These are phyloP conservation scores for Abelmoschus esculentus DNA, from an alignment of 345 rosid genomes.

Conservation along the genomic window DNA sequence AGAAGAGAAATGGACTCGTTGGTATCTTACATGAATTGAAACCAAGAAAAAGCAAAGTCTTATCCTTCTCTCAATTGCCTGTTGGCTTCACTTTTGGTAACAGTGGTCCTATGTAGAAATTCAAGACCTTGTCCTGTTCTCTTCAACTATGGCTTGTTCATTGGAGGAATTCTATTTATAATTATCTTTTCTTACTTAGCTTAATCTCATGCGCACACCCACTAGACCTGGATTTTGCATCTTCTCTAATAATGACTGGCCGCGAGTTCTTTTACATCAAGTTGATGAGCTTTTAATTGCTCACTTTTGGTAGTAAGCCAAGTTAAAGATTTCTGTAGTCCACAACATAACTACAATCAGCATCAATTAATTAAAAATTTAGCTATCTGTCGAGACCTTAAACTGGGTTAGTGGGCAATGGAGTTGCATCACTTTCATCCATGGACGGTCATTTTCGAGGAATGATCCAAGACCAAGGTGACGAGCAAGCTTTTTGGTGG, in stretches of 20 bases:
- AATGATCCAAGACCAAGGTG: slow-evolving; percentile 27
- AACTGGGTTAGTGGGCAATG: not conserved
- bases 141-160: not conserved
- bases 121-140: not conserved
- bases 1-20: not conserved
- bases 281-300: too few relatives aligned
- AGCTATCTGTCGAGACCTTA: not conserved
- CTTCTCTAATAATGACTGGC: not conserved
- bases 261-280: too few relatives aligned
- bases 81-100: slow-evolving; percentile 2
- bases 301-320: too few relatives aligned
- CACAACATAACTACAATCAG: too few relatives aligned
- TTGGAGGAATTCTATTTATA: not conserved
- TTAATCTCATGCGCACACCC: not conserved
- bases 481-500: slow-evolving; percentile 44
- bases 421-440: slow-evolving; percentile 14
- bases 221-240: not conserved
- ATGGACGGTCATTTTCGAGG: slow-evolving; percentile 28
- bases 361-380: too few relatives aligned
- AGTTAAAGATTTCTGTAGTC: too few relatives aligned
- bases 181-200: not conserved
- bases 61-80: not conserved
- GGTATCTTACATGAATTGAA: not conserved
- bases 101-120: not conserved
- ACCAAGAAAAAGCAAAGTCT: not conserved